These are phyloP conservation scores for Hammondia hammondi DNA, from an alignment of 169 alveolate species.

Conservation along the genomic window DNA sequence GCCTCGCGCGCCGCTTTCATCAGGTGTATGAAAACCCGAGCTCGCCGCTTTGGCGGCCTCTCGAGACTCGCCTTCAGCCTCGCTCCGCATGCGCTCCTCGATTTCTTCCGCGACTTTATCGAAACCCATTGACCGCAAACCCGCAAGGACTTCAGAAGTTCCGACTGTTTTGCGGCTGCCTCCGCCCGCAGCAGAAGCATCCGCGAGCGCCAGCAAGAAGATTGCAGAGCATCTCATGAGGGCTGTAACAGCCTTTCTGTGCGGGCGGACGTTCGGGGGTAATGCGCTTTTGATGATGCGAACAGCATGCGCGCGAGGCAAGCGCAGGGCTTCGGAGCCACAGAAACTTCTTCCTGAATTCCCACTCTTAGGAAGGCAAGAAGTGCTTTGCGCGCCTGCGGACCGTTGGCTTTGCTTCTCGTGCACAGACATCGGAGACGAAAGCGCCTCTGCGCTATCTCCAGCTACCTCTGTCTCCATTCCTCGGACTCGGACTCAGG, in stretches of 20 bases:
- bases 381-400: not conserved
- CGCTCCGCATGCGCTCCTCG: slow-evolving; percentile 1
- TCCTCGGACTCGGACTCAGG: too few species aligned
- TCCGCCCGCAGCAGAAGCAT: not conserved
- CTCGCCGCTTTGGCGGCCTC: not conserved
- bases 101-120: not conserved
- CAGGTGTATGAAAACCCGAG: not conserved
- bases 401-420: too few species aligned
- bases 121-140: slow-evolving; percentile 14
- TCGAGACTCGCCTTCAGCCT: not conserved
- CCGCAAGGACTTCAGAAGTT: not conserved
- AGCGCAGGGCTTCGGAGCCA: not conserved
- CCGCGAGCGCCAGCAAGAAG: slow-evolving; percentile 31
- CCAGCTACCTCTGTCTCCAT: too few species aligned
- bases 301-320: slow-evolving; percentile 14
- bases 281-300: not conserved
- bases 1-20: not conserved
- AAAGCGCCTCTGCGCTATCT: too few species aligned
- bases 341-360: not conserved
- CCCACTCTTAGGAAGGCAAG: not conserved
- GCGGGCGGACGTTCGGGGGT: not conserved
- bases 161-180: not conserved
- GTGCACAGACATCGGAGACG: too few species aligned
- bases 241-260: not conserved
- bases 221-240: not conserved